Base-by-base conservation (phyloP, 208 protist genomes). In the Borovskyia barvae region DNA sequence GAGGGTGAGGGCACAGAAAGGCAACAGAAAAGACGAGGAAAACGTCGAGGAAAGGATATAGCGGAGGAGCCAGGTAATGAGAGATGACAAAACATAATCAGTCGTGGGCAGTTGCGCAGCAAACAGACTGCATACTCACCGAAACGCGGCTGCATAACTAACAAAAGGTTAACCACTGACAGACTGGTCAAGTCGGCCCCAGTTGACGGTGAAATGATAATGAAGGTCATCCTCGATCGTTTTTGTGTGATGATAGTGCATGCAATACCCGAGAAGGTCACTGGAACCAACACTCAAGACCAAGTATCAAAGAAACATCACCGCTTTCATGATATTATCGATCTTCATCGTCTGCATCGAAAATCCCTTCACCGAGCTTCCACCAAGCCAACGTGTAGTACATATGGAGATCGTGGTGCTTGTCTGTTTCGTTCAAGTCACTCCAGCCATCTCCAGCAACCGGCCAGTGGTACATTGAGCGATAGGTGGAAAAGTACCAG, bases 311-410 rank as follows among this genome's bases (percentile, higher is more conserved):
- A n/a, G n/a, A n/a, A n/a, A 42, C 15, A 69, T 8, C 47, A 32
- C n/a, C n/a, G n/a, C n/a, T n/a, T n/a, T n/a, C n/a, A n/a, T n/a
- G n/a, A n/a, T n/a, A n/a, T 59, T 64, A 88, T 22, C 58, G 66
- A 55, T 92, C 80, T 26, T 94, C 71, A 48, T 94, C 84, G 29
- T 87, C 81, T n/a, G 71, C 75, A 45, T 88, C 82, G 77, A 92
- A 89, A 62, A 94, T 92, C 49, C 85, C 88, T 65, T 91, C 88
- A 11, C 88, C 88, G 1, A 94, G 74, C 50, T 92, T 92, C 85
- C 88, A 94, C 88, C 88, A 94, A 6, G 88, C 88, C 5, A 94
- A 68, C 1, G 88, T 94, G 67, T 94, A 94, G 57, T 88, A 94
- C 88, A 94, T 94, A 45, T 94, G 84, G 20, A 94, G 74, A 67